Evolutionary conservation across 805 yeast genomes (phyloP).

Genomic region (Starmerella stigmatis): DNA sequence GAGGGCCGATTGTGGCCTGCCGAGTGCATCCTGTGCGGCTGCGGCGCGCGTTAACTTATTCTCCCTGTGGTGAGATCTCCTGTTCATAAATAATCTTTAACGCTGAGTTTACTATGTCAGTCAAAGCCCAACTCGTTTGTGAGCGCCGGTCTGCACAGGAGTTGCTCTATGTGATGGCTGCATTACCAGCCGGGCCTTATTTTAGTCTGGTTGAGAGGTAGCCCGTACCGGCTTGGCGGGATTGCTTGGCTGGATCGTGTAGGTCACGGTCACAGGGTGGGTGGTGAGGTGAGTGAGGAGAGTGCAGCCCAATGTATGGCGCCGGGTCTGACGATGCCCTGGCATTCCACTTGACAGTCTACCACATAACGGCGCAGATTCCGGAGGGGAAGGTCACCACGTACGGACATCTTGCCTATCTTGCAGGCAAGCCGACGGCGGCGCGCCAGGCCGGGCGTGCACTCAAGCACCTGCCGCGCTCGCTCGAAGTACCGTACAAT

Average conservation of each 20-base stretch:
- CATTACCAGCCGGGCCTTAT: too few species aligned
- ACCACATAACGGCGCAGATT: conserved; percentile 40
- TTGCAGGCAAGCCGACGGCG: conserved; percentile 51
- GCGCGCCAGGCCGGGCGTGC: conserved; percentile 69
- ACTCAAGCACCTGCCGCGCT: conserved; percentile 41
- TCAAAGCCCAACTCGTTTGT: too few species aligned
- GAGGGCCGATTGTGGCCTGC: not conserved
- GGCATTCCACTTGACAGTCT: conserved; percentile 54
- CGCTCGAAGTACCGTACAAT: conserved; percentile 26
- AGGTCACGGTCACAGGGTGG: too few species aligned
- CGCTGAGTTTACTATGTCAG: too few species aligned
- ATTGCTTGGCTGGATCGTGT: too few species aligned
- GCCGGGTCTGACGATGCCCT: conserved; percentile 37
- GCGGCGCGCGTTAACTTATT: conserved; percentile 5
- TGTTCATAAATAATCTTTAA: conserved; percentile 8
- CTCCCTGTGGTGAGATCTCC: conserved; percentile 9
- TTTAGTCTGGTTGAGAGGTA: too few species aligned
- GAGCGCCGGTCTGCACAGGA: too few species aligned
- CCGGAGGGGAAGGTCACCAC: conserved; percentile 58
- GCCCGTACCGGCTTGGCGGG: too few species aligned
- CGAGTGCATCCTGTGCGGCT: too few species aligned
- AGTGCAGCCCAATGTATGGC: conserved; percentile 21
- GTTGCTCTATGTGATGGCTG: too few species aligned
- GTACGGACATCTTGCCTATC: conserved; percentile 67
- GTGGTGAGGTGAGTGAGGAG: too few species aligned